These are phyloP conservation scores for Butyriboletus loyo DNA, from an alignment of 768 basidiomycete genomes.

Conservation along the genomic window DNA sequence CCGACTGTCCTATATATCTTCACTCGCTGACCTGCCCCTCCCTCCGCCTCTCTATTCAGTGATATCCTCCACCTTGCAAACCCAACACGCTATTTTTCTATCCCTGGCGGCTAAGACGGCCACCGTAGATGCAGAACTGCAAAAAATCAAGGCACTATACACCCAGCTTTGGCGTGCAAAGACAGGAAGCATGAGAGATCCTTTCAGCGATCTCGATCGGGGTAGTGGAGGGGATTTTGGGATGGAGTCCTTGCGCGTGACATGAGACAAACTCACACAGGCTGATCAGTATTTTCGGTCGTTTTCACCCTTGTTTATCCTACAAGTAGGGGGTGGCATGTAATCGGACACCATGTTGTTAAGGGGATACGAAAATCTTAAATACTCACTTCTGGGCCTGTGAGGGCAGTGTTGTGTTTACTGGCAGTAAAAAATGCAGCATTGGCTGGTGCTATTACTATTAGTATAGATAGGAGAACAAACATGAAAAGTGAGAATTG, in stretches of 20 bases:
- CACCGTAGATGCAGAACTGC: constrained; percentile 66
- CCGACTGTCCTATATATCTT: not conserved
- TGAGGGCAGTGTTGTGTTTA: not conserved
- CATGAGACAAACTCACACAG: constrained; percentile 8
- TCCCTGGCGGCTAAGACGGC: constrained; percentile 76
- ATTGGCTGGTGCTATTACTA: not conserved
- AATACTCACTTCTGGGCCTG: not conserved
- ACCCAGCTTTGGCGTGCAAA: constrained; percentile 76
- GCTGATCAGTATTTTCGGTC: not conserved
- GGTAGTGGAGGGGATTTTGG: constrained; percentile 44
- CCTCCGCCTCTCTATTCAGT: constrained; percentile 36
- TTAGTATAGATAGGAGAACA: not conserved
- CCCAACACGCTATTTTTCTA: constrained; percentile 75
- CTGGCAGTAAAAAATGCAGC: not conserved
- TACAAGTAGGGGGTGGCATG: not conserved
- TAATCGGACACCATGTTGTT: not conserved
- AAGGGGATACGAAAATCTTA: not conserved
- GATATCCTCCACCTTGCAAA: constrained; percentile 73
- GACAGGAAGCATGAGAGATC: constrained; percentile 81
- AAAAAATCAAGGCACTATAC: constrained; percentile 72
- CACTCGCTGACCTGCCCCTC: not conserved
- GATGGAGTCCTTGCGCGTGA: constrained; percentile 31
- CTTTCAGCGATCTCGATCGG: constrained; percentile 58
- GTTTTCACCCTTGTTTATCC: not conserved
- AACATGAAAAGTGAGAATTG: not conserved